Evolutionary conservation across 805 yeast species (phyloP).

Genomic region (Barnettozyma pratensis): DNA sequence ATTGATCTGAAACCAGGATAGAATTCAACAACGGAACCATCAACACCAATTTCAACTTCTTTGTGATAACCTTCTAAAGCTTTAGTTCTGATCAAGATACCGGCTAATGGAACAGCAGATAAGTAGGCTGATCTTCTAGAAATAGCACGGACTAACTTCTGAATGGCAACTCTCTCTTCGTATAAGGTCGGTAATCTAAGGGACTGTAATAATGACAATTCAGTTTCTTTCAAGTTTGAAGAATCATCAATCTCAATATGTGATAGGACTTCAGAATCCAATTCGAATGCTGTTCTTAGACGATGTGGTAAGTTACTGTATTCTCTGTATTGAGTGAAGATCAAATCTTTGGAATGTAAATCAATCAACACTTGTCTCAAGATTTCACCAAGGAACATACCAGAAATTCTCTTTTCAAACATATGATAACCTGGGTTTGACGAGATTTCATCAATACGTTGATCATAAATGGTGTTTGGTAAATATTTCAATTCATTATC

Average conservation of each 20-base stretch:
- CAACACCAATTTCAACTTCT: conserved; percentile 90
- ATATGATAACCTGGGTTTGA: conserved; percentile 84
- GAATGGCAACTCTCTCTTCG: conserved; percentile 72
- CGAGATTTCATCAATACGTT: conserved; percentile 61
- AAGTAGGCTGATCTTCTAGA: conserved; percentile 86
- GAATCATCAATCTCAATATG: conserved; percentile 83
- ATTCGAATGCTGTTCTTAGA: conserved; percentile 68
- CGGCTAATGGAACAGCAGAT: conserved; percentile 87
- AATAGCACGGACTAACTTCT: conserved; percentile 69
- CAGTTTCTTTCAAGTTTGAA: conserved; percentile 63
- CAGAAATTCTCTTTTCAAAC: conserved; percentile 89
- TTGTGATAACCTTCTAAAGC: conserved; percentile 59
- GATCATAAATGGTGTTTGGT: conserved; percentile 78
- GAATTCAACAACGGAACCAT: conserved; percentile 89
- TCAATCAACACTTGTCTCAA: conserved; percentile 71
- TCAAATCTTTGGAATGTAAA: conserved; percentile 48
- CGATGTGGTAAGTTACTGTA: conserved; percentile 47
- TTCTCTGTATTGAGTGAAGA: conserved; percentile 50
- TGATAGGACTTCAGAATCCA: conserved; percentile 81
- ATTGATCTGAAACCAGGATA: conserved; percentile 86
- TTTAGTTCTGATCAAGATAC: conserved; percentile 59
- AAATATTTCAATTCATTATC: conserved; percentile 74
- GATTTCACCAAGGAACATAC: conserved; percentile 91
- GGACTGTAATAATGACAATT: conserved; percentile 57
- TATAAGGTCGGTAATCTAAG: conserved; percentile 47